Evolutionary conservation across 352 stramenopile genomes (phyloP), one percentile per base, ranked within the genome.

Genomic region (Phytophthora quininea): DNA sequence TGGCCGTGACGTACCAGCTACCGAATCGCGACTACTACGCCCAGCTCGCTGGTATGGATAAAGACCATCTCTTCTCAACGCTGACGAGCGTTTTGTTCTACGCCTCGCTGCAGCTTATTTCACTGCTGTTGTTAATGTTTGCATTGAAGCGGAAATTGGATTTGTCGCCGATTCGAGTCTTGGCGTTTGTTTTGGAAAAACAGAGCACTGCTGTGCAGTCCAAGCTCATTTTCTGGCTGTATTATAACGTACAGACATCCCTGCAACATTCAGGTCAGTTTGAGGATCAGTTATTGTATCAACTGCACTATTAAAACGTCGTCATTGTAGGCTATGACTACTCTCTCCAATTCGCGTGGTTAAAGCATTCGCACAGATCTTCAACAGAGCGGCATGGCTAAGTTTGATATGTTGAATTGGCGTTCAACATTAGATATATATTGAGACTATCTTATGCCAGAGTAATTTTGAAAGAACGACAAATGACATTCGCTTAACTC

Each of bases 171-270:
- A 61, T 77, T 35, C 47, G 52, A 9, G 71, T 79, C 32, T 35
- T 81, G 9, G 64, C 67, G 6, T 86, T 88, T 29, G 69, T 85
- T n/a, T 52, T 86, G 19, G 56, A 70, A 2, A 71, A 63, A 19
- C 71, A 86, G 29, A 61, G 49, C 38, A 45, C 37, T 5, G 52
- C 71, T 8, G 49, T 81, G 6, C 77, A 78, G 37, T 10, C 47
- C 33, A 82, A 77, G 56, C 47, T 86, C 31, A 24, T 76, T 11
- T 66, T 78, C 46, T 84, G 76, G 76, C 60, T 85, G 9, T 54
- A 71, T 5, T 75, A 72, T 49, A 63, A 67, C 8, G 50, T 74
- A 12, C 60, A 79, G 58, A 53, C 54, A 31, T 65, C 71, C 6
- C 35, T 40, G 35, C 35, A 40, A 40, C 35, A 40, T 11, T 40